Evolutionary conservation across 164 flowering plant species (phyloP).

Genomic region (Akebia trifoliata): DNA sequence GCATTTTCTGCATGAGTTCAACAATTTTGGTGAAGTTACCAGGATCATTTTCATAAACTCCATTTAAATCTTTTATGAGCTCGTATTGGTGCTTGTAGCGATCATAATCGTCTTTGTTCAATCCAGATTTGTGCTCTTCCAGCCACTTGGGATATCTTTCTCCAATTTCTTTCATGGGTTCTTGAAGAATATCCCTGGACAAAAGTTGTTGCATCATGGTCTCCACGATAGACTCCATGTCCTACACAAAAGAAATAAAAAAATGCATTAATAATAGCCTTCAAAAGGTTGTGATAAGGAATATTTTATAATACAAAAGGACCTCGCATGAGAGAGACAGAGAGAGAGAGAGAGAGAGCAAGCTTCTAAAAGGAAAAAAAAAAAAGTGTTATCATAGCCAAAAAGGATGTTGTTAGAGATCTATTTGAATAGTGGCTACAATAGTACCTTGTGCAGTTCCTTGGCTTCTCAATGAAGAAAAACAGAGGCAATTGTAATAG

Average conservation of each 20-base stretch:
- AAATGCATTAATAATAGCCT: neutral
- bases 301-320: too few relatives aligned
- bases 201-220: conserved; percentile 99
- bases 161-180: conserved; percentile 98
- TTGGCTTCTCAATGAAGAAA: too few relatives aligned
- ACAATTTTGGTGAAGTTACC: conserved; percentile 75
- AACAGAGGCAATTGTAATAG: too few relatives aligned
- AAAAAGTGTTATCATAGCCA: too few relatives aligned
- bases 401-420: too few relatives aligned
- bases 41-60: conserved; percentile 76
- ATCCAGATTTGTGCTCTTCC: conserved; percentile 56
- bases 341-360: too few relatives aligned
- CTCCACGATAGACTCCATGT: conserved; percentile 95
- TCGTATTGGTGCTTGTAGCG: conserved; percentile 65
- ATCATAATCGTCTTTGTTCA: conserved; percentile 70
- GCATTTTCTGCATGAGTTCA: conserved; percentile 98
- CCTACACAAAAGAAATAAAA: conserved; percentile 35
- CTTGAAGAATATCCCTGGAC: conserved; percentile 92
- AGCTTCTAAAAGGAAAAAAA: too few relatives aligned
- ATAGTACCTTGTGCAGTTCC: too few relatives aligned
- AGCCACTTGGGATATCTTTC: conserved; percentile 95
- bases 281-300: too few relatives aligned
- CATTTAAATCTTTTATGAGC: conserved; percentile 66
- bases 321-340: too few relatives aligned
- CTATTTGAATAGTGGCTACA: too few relatives aligned